Evolutionary conservation across 805 yeast species (phyloP).

Genomic region (Kluyveromyces dobzhanskii): DNA sequence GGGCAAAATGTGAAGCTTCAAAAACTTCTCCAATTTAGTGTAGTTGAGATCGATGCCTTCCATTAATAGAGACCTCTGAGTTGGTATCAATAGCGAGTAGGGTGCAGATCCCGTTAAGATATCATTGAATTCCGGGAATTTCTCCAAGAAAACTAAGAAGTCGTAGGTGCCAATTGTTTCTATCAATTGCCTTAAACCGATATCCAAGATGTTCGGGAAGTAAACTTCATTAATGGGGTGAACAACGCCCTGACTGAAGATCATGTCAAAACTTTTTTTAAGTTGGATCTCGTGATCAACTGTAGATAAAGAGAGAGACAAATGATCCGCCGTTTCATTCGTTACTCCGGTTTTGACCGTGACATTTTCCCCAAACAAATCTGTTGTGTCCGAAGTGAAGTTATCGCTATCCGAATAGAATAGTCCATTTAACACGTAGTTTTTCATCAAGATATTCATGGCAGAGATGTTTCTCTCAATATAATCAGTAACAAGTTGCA

Average conservation of each 20-base stretch:
- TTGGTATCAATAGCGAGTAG: slow-evolving; percentile 68
- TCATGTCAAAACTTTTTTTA: slow-evolving; percentile 46
- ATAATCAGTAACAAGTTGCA: slow-evolving; percentile 53
- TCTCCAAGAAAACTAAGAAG: slow-evolving; percentile 39
- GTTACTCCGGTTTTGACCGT: slow-evolving; percentile 9
- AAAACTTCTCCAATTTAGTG: slow-evolving; percentile 41
- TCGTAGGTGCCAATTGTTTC: slow-evolving; percentile 41
- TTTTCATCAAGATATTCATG: slow-evolving; percentile 45
- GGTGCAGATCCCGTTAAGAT: slow-evolving; percentile 34
- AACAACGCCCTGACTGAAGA: slow-evolving; percentile 79
- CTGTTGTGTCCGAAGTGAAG: slow-evolving; percentile 19
- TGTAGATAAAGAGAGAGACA: slow-evolving; percentile 12
- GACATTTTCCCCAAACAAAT: slow-evolving; percentile 24
- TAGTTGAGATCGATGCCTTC: slow-evolving; percentile 41
- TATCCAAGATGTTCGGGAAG: slow-evolving; percentile 47
- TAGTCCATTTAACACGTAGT: slow-evolving; percentile 51
- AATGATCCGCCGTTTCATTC: slow-evolving; percentile 6
- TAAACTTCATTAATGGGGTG: slow-evolving; percentile 55
- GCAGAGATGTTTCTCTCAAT: slow-evolving; percentile 44
- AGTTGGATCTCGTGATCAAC: slow-evolving; percentile 18
- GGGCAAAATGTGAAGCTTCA: slow-evolving; percentile 64
- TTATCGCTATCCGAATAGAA: slow-evolving; percentile 56
- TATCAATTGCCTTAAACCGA: slow-evolving; percentile 50
- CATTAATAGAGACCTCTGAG: slow-evolving; percentile 43
- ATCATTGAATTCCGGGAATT: slow-evolving; percentile 35